Conservation (phyloP, 768 basidiomycete species). For the Lactarius sp. region DNA sequence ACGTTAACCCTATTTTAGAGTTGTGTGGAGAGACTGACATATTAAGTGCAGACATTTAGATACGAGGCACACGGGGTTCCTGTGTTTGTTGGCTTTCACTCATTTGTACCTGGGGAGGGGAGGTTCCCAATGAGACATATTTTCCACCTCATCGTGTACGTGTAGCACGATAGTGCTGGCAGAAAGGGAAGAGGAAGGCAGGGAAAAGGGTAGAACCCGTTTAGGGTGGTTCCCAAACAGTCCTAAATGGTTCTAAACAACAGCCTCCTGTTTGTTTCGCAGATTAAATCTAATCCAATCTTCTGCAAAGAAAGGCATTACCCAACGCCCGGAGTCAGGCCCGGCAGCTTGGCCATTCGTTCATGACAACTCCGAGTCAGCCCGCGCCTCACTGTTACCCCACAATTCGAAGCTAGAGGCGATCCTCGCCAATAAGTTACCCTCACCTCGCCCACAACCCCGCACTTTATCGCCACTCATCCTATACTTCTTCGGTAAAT, state of each 20-base stretch:
- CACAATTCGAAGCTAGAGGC: neutral
- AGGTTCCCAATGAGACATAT: too few relatives aligned
- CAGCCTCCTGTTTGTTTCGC: neutral
- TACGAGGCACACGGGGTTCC: neutral
- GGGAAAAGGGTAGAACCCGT: too few relatives aligned
- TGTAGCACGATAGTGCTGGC: too few relatives aligned
- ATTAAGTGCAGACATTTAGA: neutral
- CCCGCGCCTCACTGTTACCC: neutral
- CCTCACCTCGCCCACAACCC: too few relatives aligned
- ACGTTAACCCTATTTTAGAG: conserved; percentile 19
- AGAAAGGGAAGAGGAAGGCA: too few relatives aligned
- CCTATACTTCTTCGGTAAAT: neutral
- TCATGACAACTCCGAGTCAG: too few relatives aligned
- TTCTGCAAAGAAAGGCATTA: neutral
- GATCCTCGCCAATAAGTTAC: neutral
- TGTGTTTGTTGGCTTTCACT: neutral
- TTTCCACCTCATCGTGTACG: too few relatives aligned
- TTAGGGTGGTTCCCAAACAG: too few relatives aligned
- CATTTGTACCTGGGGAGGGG: neutral
- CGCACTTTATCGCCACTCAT: too few relatives aligned
- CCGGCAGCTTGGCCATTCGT: neutral
- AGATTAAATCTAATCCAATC: too few relatives aligned
- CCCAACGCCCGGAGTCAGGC: neutral
- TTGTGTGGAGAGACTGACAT: neutral
- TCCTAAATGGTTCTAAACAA: too few relatives aligned